Evolutionary conservation across 2,329 filamentous ascomycete genomes (phyloP).

Genomic region (Calonectria leucothoes): DNA sequence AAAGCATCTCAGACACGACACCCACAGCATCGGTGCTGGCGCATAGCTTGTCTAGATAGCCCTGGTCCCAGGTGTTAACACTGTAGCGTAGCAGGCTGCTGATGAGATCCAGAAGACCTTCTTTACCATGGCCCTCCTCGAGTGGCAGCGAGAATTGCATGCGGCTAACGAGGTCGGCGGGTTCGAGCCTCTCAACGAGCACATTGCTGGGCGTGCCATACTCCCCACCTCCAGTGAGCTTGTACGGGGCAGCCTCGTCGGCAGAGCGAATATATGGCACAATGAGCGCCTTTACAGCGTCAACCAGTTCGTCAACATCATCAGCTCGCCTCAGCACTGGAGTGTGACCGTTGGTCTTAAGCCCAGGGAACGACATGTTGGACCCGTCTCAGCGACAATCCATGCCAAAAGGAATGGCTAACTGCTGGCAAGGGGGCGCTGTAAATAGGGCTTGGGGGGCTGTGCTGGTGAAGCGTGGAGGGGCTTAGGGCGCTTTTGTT

Average conservation of each 20-base stretch:
- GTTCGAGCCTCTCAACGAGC: conserved; percentile 71
- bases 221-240: conserved; percentile 60
- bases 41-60: conserved; percentile 96
- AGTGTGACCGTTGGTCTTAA: conserved; percentile 17
- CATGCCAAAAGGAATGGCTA: background rate
- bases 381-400: background rate
- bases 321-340: conserved; percentile 9
- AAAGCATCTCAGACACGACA: conserved; percentile 84
- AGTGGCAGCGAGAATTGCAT: conserved; percentile 69
- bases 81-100: conserved; percentile 83
- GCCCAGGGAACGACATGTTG: conserved; percentile 13
- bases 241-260: conserved; percentile 69
- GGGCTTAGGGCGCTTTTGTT: conserved; percentile 1
- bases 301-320: conserved; percentile 66
- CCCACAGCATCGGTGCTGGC: conserved; percentile 87
- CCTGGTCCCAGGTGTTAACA: conserved; percentile 98
- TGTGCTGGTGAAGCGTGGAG: background rate
- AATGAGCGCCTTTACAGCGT: conserved; percentile 74
- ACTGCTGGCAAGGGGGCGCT: background rate
- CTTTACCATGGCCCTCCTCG: conserved; percentile 69
- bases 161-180: conserved; percentile 66
- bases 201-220: conserved; percentile 60
- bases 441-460: background rate
- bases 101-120: conserved; percentile 79
- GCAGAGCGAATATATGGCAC: conserved; percentile 78